phyloP scores from a whole-genome alignment of 768 basidiomycete genomes.

The Xerocomellus intermedius region DNA sequence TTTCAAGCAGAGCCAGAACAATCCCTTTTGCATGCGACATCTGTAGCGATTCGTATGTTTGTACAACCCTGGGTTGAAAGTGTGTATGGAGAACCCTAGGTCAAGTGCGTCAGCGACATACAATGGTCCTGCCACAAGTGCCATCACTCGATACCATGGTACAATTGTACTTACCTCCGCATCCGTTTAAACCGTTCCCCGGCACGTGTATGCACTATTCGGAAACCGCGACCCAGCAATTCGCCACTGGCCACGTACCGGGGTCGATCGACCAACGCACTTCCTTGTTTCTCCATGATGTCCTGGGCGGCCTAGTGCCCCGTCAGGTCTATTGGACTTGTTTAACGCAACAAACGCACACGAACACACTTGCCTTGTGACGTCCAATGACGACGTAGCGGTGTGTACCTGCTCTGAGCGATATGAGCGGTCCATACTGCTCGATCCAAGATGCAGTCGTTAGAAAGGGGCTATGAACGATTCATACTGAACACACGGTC shows the following conservation, averaged over 20 bases:
- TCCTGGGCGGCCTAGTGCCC: slow-evolving; percentile 48
- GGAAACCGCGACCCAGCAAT: slow-evolving; percentile 51
- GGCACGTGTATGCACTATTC: slow-evolving; percentile 45
- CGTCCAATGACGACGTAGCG: slow-evolving; percentile 22
- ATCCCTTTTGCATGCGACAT: slow-evolving; percentile 29
- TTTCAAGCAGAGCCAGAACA: slow-evolving; percentile 12
- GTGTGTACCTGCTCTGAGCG: slow-evolving; percentile 43
- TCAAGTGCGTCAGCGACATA: not conserved
- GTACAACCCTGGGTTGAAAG: slow-evolving; percentile 47
- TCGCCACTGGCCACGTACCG: slow-evolving; percentile 47
- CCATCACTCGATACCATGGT: too few species aligned
- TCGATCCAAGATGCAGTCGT: slow-evolving; percentile 51
- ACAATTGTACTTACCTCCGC: slow-evolving; percentile 39
- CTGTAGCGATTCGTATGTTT: slow-evolving; percentile 44
- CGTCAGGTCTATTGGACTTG: not conserved
- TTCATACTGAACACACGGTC: not conserved
- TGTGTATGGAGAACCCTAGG: slow-evolving; percentile 52
- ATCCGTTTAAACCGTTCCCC: slow-evolving; percentile 55
- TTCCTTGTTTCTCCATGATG: slow-evolving; percentile 60
- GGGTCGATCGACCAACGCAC: slow-evolving; percentile 46
- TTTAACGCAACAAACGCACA: not conserved
- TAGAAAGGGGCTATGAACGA: slow-evolving; percentile 5
- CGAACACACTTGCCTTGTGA: slow-evolving; percentile 11
- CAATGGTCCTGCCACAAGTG: not conserved
- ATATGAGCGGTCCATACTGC: slow-evolving; percentile 55